Evolutionary conservation across 2,329 filamentous ascomycete genomes (phyloP).

Genomic region (Talaromyces sp.): DNA sequence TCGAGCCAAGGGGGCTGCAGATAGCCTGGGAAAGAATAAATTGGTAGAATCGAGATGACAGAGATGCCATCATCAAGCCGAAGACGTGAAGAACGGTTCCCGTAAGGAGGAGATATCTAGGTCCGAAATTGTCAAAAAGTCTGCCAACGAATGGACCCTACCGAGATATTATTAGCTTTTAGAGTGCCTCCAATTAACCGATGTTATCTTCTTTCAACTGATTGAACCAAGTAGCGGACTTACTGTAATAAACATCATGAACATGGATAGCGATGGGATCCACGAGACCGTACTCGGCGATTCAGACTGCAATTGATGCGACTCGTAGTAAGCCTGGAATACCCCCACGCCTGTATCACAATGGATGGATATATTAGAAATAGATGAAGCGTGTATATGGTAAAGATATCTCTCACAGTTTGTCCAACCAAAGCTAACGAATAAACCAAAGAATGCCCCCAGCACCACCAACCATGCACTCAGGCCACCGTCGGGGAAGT

Average conservation of each 20-base stretch:
- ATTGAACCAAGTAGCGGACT: background rate
- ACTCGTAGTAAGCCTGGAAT: constrained; percentile 56
- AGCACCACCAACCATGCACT: constrained; percentile 45
- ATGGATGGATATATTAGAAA: background rate
- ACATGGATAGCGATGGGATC: constrained; percentile 54
- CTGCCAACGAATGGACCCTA: constrained; percentile 55
- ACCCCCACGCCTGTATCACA: constrained; percentile 40
- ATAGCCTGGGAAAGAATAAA: constrained; percentile 53
- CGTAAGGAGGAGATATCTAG: constrained; percentile 47
- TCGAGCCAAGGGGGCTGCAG: constrained; percentile 49
- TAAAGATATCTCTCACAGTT: constrained; percentile 34
- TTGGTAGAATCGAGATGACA: constrained; percentile 53
- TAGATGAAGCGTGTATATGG: background rate
- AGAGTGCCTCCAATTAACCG: no score
- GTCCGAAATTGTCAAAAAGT: constrained; percentile 57
- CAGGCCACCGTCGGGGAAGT: constrained; percentile 25
- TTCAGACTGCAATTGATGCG: constrained; percentile 43
- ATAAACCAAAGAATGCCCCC: constrained; percentile 44
- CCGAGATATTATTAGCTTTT: background rate
- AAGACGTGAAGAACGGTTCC: constrained; percentile 54
- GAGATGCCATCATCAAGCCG: constrained; percentile 54
- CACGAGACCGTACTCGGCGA: constrained; percentile 52
- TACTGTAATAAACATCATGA: constrained; percentile 48
- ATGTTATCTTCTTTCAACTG: no score
- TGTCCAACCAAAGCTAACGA: constrained; percentile 49